Percentiles rank a stretch among this genome's conserved stretches.
phyloP scores from a whole-genome alignment of 208 protist species.

The Leishmania amazonensis region DNA sequence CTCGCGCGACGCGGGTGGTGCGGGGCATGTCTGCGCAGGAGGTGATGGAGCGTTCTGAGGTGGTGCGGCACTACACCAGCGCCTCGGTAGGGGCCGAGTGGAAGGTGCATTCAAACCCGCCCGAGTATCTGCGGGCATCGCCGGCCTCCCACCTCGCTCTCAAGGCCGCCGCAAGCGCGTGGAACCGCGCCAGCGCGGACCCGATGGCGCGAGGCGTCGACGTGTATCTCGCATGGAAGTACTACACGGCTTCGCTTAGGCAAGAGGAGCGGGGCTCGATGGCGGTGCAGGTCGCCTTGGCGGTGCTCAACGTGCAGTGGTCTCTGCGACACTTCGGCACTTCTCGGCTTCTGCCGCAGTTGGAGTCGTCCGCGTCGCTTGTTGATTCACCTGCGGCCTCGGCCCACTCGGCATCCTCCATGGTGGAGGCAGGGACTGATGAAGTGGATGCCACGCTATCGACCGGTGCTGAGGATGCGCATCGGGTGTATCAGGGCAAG shows the following conservation, averaged over 20 bases:
- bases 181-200: conserved; percentile 15
- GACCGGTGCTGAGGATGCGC: not conserved
- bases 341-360: not conserved
- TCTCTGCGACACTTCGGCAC: conserved; percentile 32
- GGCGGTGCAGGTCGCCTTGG: conserved; percentile 17
- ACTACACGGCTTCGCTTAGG: conserved; percentile 34
- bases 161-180: conserved; percentile 21
- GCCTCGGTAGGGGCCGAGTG: conserved; percentile 5
- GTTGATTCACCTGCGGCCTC: not conserved
- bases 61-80: conserved; percentile 3
- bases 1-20: conserved; percentile 17
- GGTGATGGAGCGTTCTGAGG: not conserved
- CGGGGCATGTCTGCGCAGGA: conserved; percentile 6
- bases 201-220: conserved; percentile 30
- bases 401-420: not conserved
- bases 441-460: not conserved
- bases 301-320: conserved; percentile 35
- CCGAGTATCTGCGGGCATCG: conserved; percentile 12
- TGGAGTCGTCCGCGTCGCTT: not conserved
- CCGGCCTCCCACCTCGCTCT: conserved; percentile 16
- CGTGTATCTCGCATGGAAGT: conserved; percentile 30
- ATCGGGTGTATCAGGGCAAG: not conserved
- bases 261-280: conserved; percentile 23
- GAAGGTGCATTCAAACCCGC: conserved; percentile 27
- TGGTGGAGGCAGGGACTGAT: no score